Percentiles rank a stretch among this genome's conserved stretches.
Conservation (phyloP, 345 rosid species). For the Citrus trifoliata region DNA sequence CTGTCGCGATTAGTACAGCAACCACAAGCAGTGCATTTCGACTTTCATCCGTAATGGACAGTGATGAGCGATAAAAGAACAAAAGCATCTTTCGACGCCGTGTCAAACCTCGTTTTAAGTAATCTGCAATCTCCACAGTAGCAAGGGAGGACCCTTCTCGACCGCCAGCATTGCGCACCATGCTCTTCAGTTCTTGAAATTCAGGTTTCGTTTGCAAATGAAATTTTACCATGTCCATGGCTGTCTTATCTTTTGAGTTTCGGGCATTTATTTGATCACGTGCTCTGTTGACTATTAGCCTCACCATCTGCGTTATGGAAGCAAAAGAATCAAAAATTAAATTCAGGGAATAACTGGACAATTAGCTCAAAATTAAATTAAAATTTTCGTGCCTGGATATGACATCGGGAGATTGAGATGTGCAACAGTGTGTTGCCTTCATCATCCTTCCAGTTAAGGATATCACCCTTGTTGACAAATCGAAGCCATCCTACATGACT, state of each 20-base stretch:
- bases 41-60: slow-evolving; percentile 11
- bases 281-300: slow-evolving; percentile 12
- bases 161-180: background rate
- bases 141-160: background rate
- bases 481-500: too few relatives aligned
- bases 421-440: slow-evolving; percentile 22
- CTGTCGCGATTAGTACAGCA: slow-evolving; percentile 26
- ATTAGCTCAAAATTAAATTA: too few relatives aligned
- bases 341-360: too few relatives aligned
- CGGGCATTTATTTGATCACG: slow-evolving; percentile 10
- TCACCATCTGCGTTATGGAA: slow-evolving; percentile 5
- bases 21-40: slow-evolving; percentile 27
- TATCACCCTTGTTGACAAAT: too few relatives aligned
- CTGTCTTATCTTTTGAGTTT: slow-evolving; percentile 15
- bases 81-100: background rate
- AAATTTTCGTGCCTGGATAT: slow-evolving; percentile 11
- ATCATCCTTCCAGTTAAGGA: too few relatives aligned
- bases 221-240: slow-evolving; percentile 15
- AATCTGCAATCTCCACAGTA: background rate
- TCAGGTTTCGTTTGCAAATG: background rate
- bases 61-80: background rate
- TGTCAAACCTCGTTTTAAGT: background rate
- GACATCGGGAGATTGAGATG: slow-evolving; percentile 14
- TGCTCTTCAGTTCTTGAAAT: slow-evolving; percentile 2
- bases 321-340: background rate